A percentile compares a stretch with the other conserved stretches of the same genome.
Conservation (phyloP, 441 rosid species). For the Daphne laureola region DNA sequence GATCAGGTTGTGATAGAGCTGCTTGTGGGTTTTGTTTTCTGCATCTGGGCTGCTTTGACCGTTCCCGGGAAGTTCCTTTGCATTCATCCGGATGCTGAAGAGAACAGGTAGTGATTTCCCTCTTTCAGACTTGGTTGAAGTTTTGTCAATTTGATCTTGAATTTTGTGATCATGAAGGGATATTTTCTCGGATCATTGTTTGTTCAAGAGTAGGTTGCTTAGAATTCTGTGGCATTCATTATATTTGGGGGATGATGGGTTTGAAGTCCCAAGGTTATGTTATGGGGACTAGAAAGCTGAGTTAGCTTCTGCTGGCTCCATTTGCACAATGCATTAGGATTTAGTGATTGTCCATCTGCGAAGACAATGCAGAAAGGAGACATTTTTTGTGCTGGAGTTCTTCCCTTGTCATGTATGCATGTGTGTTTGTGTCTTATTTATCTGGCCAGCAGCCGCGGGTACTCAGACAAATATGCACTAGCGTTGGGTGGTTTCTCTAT, state of each 20-base stretch:
- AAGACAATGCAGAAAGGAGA: too few relatives aligned
- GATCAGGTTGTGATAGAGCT: slow-evolving; percentile 75
- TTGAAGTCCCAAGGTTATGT: background rate
- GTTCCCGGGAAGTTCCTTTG: slow-evolving; percentile 85
- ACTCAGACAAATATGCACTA: too few relatives aligned
- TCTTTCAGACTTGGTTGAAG: background rate
- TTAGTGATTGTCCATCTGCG: too few relatives aligned
- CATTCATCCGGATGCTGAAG: slow-evolving; percentile 84
- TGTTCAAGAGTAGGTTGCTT: background rate
- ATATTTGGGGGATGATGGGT: background rate
- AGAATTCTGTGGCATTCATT: background rate
- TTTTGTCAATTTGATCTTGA: background rate
- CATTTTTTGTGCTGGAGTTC: too few relatives aligned
- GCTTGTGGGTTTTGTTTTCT: slow-evolving; percentile 60
- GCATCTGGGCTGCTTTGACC: slow-evolving; percentile 88
- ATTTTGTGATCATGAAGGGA: background rate
- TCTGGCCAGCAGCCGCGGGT: too few relatives aligned
- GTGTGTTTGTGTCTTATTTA: too few relatives aligned
- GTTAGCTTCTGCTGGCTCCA: background rate
- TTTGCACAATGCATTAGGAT: too few relatives aligned
- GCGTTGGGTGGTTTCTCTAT: too few relatives aligned
- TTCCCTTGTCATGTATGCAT: too few relatives aligned
- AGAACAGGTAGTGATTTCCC: slow-evolving; percentile 57
- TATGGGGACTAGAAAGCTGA: background rate
- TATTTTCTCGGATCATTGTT: background rate